Conservation (phyloP, 108 stramenopile species). For the Cyclotella baltica region DNA sequence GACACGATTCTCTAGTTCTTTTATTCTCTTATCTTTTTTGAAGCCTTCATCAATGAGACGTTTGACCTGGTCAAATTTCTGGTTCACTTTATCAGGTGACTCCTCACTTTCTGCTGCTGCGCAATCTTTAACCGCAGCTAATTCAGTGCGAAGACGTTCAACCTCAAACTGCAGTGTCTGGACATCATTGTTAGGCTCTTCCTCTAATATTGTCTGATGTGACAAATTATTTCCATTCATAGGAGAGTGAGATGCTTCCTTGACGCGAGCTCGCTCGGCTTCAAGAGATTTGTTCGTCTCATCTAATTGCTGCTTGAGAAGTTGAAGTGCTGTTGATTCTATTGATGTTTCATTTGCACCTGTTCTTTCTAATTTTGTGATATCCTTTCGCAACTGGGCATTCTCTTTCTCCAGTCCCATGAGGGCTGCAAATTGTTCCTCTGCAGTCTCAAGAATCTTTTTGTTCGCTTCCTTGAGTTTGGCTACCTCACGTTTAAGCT, state of each 20-base stretch:
- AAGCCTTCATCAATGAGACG: constrained; percentile 41
- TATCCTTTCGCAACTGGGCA: constrained; percentile 34
- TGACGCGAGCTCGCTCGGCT: constrained; percentile 31
- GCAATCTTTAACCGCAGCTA: constrained; percentile 26
- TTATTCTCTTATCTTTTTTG: constrained; percentile 57
- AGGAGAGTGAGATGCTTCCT: constrained; percentile 21
- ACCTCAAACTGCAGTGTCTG: constrained; percentile 51
- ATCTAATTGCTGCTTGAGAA: constrained; percentile 24
- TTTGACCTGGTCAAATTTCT: constrained; percentile 51
- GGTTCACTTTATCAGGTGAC: constrained; percentile 18
- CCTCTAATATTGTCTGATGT: constrained; percentile 47
- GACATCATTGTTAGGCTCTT: constrained; percentile 33
- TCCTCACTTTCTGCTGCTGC: constrained; percentile 4
- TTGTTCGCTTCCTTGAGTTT: constrained; percentile 58
- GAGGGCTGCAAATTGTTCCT: constrained; percentile 39
- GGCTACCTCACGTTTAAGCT: constrained; percentile 42
- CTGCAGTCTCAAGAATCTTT: constrained; percentile 47
- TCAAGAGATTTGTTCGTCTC: constrained; percentile 24
- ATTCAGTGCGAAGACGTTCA: constrained; percentile 49
- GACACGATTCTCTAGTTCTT: constrained; percentile 44
- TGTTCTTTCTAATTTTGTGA: constrained; percentile 20
- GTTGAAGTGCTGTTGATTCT: constrained; percentile 18
- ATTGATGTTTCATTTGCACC: constrained; percentile 6
- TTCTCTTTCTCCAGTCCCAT: constrained; percentile 38
- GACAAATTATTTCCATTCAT: constrained; percentile 20